Conservation (phyloP, 2,329 filamentous ascomycete genomes). For the Coniosporium tulheliwenetii region DNA sequence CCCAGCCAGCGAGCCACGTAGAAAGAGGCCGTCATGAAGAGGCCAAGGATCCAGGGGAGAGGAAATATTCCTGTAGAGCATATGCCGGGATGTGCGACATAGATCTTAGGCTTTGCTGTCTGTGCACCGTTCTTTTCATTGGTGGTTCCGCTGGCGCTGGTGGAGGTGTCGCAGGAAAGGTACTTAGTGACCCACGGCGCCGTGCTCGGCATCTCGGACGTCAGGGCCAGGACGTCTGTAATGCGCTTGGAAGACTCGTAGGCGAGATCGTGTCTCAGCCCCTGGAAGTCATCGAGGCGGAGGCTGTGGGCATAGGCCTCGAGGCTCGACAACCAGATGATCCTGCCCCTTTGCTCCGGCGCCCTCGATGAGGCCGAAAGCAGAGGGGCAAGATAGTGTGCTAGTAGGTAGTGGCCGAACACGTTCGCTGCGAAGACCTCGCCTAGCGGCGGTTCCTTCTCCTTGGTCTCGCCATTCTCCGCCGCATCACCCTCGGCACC, state of each 20-base stretch:
- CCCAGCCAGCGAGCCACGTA: slow-evolving; percentile 62
- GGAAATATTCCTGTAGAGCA: slow-evolving; percentile 70
- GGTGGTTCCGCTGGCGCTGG: slow-evolving; percentile 4
- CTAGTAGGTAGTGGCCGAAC: slow-evolving; percentile 87
- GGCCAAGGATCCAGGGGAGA: slow-evolving; percentile 52
- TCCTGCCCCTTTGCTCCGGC: slow-evolving; percentile 34
- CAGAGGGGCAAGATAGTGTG: slow-evolving; percentile 63
- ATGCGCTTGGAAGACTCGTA: slow-evolving; percentile 85
- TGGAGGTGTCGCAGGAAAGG: slow-evolving; percentile 25
- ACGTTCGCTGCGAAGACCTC: slow-evolving; percentile 82
- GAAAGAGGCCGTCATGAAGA: slow-evolving; percentile 52
- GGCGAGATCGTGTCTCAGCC: slow-evolving; percentile 41
- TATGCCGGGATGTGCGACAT: slow-evolving; percentile 75
- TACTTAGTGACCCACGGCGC: slow-evolving; percentile 41
- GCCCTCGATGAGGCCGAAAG: slow-evolving; percentile 34
- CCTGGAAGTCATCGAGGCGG: slow-evolving; percentile 59
- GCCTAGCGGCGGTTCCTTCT: slow-evolving; percentile 46
- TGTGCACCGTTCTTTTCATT: slow-evolving; percentile 8
- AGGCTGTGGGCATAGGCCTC: slow-evolving; percentile 49
- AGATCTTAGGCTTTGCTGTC: slow-evolving; percentile 44
- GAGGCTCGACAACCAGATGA: slow-evolving; percentile 79
- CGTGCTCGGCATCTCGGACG: slow-evolving; percentile 50
- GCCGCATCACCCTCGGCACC: slow-evolving; percentile 1
- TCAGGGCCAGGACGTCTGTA: slow-evolving; percentile 70
- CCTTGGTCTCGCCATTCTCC: slow-evolving; percentile 9